Evolutionary conservation across 345 rosid genomes (phyloP), one percentile per base, ranked within the genome.

Genomic region (Odontarrhena argentea): DNA sequence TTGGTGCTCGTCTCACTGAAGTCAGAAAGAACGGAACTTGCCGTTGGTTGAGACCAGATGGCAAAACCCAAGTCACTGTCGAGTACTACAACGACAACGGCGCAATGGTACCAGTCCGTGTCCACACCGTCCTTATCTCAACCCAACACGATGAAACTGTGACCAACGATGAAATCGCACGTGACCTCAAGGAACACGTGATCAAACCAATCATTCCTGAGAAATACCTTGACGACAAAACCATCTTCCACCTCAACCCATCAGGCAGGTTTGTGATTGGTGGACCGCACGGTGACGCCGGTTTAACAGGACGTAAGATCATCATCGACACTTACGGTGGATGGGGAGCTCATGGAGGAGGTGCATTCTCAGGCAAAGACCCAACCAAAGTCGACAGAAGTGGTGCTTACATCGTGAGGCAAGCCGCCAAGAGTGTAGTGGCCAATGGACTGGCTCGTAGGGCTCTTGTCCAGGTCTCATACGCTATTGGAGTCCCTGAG

Each of bases 231-330:
- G 78, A 75, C 6, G 78, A 75, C 48, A 75, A 76, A n/a, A 76
- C 76, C 68, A 76, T 76, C 65, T 76, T 76, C 69, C 79, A 76
- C 15, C 76, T 76, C 36, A 76, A 76, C 73, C 79, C 79, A 70
- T 76, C 79, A 52, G 79, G 79, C 28, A 32, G 79, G 30, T 76
- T 76, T 2, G 79, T 76, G 53, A 76, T 70, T 32, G 79, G 76
- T 46, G 79, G 79, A 51, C 79, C 79, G 9, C 79, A 76, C 18
- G 79, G 79, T 59, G 76, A 76, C 6, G 76, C 79, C 3, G 79
- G 79, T 76, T 71, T 76, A 38, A 76, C 79, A 8, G 79, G 79
- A 52, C 76, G 79, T 65, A 70, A 76, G 76, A 76, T 76, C 69
- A 76, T 76, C 67, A 70, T 76, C 6, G 79, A 18, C 22, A 18